Base-by-base conservation (phyloP, 768 basidiomycete genomes). In the Suillus subaureus region DNA sequence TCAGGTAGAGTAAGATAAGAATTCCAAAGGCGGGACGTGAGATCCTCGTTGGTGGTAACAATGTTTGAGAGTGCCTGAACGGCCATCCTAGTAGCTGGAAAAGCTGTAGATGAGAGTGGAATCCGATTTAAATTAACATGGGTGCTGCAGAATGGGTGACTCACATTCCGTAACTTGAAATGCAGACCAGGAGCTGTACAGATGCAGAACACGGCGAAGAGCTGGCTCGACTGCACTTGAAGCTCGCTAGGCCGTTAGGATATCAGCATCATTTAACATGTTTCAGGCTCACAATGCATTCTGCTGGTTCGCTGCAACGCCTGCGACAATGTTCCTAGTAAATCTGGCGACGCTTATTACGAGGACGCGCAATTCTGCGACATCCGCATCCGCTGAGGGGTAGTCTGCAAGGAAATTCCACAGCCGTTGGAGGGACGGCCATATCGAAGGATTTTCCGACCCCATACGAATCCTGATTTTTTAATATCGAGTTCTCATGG, bases 11-110 rank as follows among this genome's bases (percentile, higher is more conserved):
- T 82, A 73, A 93, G 78, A 70, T 90, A 89, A 2, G 78, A 81
- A 42, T 82, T 81, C 92, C 90, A 94, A 39, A 91, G 76, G 26
- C 73, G 80, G n/a, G 80, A 73, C 67, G 85, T 81, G 54, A 90
- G 82, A 9, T 67, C 69, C 49, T 89, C 85, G 66, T 94, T 92
- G 9, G 84, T 83, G 2, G 96, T 94, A 39, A 96, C 84, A 28
- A 94, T 81, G 74, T 97, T 97, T 23, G 94, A 92, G 35, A 97
- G 81, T 4, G 91, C 79, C 74, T 97, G 94, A 2, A 89, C 81
- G 35, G 93, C 79, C 65, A 92, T 83, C 18, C 92, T 83, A 9
- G 90, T 87, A 23, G 85, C 80, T 0, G 83, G 78, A 62, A 86
- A 82, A 65, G 85, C 95, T 96, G 71, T 60, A 58, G 18, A 18